Conservation (phyloP, 495 filamentous ascomycete species). For the Tuber umbilicatum region DNA sequence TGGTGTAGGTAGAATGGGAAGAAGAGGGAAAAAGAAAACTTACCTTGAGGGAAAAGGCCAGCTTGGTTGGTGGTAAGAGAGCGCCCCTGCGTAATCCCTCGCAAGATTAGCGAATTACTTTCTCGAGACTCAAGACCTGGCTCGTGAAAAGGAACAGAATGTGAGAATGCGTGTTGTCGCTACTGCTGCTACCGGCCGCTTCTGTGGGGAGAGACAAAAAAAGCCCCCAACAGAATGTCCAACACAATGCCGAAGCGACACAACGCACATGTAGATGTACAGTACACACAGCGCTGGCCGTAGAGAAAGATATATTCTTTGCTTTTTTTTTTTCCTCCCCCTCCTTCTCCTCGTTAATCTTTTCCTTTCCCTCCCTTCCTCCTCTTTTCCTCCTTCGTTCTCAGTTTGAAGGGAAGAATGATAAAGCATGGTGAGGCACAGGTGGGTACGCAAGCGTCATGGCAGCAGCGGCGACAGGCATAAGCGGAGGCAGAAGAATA, state of each 20-base stretch:
- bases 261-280: not conserved
- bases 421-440: conserved; percentile 2
- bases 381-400: conserved; percentile 2
- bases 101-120: conserved; percentile 2
- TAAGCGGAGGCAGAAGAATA: not conserved
- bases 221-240: conserved; percentile 4
- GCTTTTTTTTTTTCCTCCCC: not conserved
- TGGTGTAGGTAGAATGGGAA: not conserved
- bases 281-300: not conserved
- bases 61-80: conserved; percentile 29
- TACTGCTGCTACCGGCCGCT: not conserved
- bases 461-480: not conserved
- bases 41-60: conserved; percentile 41
- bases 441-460: not conserved
- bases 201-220: not conserved
- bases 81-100: conserved; percentile 31
- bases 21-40: conserved; percentile 15
- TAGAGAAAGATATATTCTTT: not conserved
- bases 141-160: not conserved
- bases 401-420: not conserved
- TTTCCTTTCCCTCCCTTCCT: conserved; percentile 13
- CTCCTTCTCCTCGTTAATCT: not conserved
- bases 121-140: not conserved
- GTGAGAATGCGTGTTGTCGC: not conserved
- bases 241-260: not conserved